Percentiles rank a stretch among this genome's conserved stretches.
Evolutionary conservation across 441 rosid species (phyloP).

Genomic region (Bruguiera hainesii): DNA sequence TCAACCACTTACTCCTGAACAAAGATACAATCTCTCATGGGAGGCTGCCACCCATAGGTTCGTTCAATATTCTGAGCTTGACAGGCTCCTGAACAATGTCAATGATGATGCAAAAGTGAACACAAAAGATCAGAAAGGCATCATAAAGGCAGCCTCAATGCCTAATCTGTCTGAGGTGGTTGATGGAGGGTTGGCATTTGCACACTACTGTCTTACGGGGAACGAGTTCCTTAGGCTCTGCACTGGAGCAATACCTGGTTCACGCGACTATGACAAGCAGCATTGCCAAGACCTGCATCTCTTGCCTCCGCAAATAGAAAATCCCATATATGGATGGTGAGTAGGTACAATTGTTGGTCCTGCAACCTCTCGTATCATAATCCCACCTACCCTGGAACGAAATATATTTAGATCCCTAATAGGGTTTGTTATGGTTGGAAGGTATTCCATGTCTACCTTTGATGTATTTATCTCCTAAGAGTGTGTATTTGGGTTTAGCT

Average conservation of each 20-base stretch:
- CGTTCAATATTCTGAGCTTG: constrained; percentile 76
- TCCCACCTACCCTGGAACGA: neutral
- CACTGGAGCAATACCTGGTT: constrained; percentile 78
- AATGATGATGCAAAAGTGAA: constrained; percentile 15
- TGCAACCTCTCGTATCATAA: constrained; percentile 6
- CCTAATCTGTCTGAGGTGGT: constrained; percentile 53
- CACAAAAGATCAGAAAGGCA: constrained; percentile 20
- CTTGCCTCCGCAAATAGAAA: constrained; percentile 76
- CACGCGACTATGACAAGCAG: constrained; percentile 75
- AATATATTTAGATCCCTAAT: constrained; percentile 9
- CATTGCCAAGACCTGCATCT: constrained; percentile 84
- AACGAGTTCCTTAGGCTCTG: constrained; percentile 81
- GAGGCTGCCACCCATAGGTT: constrained; percentile 97
- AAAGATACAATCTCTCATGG: constrained; percentile 85
- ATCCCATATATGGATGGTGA: constrained; percentile 90
- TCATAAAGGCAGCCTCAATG: constrained; percentile 51
- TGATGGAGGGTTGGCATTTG: constrained; percentile 88
- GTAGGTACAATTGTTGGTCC: neutral
- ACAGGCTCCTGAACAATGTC: constrained; percentile 40
- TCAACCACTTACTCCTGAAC: constrained; percentile 72
- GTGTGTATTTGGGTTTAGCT: neutral
- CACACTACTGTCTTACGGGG: constrained; percentile 83
- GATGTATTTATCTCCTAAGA: constrained; percentile 3
- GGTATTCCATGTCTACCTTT: neutral
- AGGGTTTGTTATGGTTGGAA: constrained; percentile 13